Evolutionary conservation across 306 rosid genomes (phyloP), one percentile per base, ranked within the genome.

Genomic region (Glycine soja): DNA sequence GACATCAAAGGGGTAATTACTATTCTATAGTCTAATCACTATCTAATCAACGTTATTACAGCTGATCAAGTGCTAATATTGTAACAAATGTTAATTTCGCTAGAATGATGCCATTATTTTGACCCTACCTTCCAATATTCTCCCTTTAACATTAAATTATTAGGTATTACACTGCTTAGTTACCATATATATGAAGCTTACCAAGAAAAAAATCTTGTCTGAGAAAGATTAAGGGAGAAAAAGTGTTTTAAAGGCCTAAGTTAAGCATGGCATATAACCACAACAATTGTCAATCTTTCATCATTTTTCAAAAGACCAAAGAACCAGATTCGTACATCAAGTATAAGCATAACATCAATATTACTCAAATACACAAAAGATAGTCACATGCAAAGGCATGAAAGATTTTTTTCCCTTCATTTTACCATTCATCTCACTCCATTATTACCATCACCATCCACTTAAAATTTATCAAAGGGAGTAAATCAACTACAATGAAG

Each of bases 121-220:
- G 12, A 46, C 51, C 65, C 64, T n/a, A 50, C 11, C 74, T 76
- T 70, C 78, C 78, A 70, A 50, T 34, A 40, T 3, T 24, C 30
- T 24, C 2, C 30, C 2, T 24, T 24, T 24, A 2, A 2, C 30
- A 24, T 24, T 24, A 24, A 24, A 24, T 2, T 24, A 24, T n/a
- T 14, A 52, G 12, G 18, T 14, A 2, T 15, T 54, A 54, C 24
- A 54, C 7, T n/a, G 10, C 9, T 15, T 50, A 50, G 15, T 54
- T 13, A 14, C 30, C 62, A 56, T 2, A 16, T 54, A 14, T 54
- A 16, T 4, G 62, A 56, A 16, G 32, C 62, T 16, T 7, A 56
- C 24, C 62, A 15, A 16, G 30, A 24, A 56, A 56, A 40, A 56
- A 56, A 16, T 56, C 62, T 4, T 15, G 10, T 56, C 62, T 2